Evolutionary conservation across 306 rosid genomes (phyloP).

Genomic region (Hylodesmum podocarpum): DNA sequence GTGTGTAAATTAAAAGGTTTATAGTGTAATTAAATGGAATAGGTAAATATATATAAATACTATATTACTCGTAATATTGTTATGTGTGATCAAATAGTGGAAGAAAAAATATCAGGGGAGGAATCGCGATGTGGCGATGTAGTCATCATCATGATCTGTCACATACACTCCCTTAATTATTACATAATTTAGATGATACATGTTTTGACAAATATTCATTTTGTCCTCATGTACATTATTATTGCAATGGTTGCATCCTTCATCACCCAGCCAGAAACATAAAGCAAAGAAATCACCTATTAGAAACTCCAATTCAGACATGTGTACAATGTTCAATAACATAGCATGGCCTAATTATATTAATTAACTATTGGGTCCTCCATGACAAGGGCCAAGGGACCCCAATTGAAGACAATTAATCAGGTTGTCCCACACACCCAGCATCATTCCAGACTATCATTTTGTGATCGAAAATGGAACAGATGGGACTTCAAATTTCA

Average conservation of each 20-base stretch:
- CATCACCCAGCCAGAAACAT: slow-evolving; percentile 30
- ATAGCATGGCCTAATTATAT: background rate
- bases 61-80: background rate
- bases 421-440: slow-evolving; percentile 38
- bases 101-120: background rate
- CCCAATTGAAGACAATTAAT: slow-evolving; percentile 41
- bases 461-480: slow-evolving; percentile 48
- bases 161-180: slow-evolving; percentile 38
- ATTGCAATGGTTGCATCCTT: slow-evolving; percentile 31
- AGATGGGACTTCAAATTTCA: slow-evolving; percentile 47
- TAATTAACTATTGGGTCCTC: background rate
- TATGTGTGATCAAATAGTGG: slow-evolving; percentile 24
- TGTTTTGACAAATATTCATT: slow-evolving; percentile 52
- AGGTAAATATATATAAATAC: background rate
- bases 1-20: background rate
- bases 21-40: slow-evolving; percentile 1
- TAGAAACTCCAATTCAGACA: slow-evolving; percentile 20
- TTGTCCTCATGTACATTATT: slow-evolving; percentile 52
- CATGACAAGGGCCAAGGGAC: slow-evolving; percentile 31
- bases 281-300: slow-evolving; percentile 12
- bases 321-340: slow-evolving; percentile 4
- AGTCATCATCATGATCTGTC: slow-evolving; percentile 24
- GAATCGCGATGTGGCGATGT: slow-evolving; percentile 36
- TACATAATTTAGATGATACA: slow-evolving; percentile 37
- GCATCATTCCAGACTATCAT: slow-evolving; percentile 41